Conservation (phyloP, 805 yeast genomes). For the Kodamaea kakaduensis region DNA sequence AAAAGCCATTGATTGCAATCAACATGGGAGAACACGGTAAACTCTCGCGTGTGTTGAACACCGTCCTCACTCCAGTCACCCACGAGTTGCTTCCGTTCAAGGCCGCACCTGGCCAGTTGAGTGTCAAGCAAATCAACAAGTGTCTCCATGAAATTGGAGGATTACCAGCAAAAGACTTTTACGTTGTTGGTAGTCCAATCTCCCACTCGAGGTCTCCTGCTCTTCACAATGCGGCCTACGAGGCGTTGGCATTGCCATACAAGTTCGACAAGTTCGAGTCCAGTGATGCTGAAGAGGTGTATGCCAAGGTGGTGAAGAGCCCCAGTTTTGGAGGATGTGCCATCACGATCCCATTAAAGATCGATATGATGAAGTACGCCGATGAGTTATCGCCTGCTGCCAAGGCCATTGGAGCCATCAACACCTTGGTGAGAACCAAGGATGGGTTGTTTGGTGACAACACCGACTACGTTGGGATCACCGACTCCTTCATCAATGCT, state of each 20-base stretch:
- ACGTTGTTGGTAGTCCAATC: constrained; percentile 78
- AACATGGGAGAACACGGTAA: constrained; percentile 78
- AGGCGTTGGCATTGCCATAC: constrained; percentile 74
- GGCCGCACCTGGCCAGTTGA: constrained; percentile 80
- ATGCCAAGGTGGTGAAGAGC: constrained; percentile 45
- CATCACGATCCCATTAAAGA: constrained; percentile 88
- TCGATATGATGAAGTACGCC: constrained; percentile 68
- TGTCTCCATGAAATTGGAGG: constrained; percentile 60
- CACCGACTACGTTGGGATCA: constrained; percentile 94
- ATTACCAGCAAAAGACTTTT: constrained; percentile 53
- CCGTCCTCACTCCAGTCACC: constrained; percentile 78
- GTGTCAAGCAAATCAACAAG: constrained; percentile 60
- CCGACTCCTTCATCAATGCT: constrained; percentile 55
- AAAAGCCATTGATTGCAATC: constrained; percentile 72
- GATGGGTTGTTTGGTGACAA: constrained; percentile 67
- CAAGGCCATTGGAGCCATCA: constrained; percentile 83
- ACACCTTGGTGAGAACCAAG: constrained; percentile 55
- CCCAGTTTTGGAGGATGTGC: constrained; percentile 85
- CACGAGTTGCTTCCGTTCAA: constrained; percentile 61
- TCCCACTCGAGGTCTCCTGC: constrained; percentile 86
- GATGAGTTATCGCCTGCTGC: constrained; percentile 74
- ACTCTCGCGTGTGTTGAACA: constrained; percentile 73
- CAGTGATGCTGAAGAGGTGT: constrained; percentile 53
- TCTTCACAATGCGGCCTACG: constrained; percentile 77
- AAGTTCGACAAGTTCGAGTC: constrained; percentile 66